These are phyloP conservation scores for Lactarius quietus DNA, from an alignment of 768 basidiomycete species.

Conservation along the genomic window DNA sequence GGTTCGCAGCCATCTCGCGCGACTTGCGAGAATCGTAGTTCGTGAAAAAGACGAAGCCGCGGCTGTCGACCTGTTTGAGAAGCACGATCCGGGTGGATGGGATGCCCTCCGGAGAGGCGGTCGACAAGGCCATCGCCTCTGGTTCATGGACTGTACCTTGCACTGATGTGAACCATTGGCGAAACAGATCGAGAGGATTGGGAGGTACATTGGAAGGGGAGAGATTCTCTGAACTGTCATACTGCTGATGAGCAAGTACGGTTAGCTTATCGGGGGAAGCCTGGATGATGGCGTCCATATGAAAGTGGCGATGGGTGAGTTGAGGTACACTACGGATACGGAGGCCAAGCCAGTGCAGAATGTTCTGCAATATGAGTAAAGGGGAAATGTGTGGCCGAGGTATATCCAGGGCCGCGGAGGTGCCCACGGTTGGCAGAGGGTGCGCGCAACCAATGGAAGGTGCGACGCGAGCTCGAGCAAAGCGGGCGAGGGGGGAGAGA, in stretches of 20 bases:
- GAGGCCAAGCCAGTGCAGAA: no score
- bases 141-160: constrained; percentile 69
- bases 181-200: constrained; percentile 82
- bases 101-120: constrained; percentile 63
- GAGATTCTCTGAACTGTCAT: constrained; percentile 61
- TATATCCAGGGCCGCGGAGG: neutral
- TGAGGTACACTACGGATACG: neutral
- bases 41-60: constrained; percentile 94
- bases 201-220: constrained; percentile 57
- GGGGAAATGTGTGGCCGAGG: neutral
- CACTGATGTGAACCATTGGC: constrained; percentile 78
- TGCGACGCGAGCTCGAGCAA: neutral
- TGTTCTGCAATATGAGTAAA: neutral
- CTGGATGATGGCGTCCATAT: constrained; percentile 33
- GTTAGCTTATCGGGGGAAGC: constrained; percentile 53
- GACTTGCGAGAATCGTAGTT: constrained; percentile 97
- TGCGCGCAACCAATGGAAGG: neutral
- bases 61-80: constrained; percentile 83
- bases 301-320: constrained; percentile 38
- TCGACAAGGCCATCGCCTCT: constrained; percentile 85
- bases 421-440: no score
- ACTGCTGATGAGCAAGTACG: constrained; percentile 75
- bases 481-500: neutral
- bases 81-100: constrained; percentile 89
- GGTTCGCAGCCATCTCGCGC: constrained; percentile 69